These are phyloP conservation scores for Ascochyta fabae DNA, from an alignment of 2,329 filamentous ascomycete species.

Conservation along the genomic window DNA sequence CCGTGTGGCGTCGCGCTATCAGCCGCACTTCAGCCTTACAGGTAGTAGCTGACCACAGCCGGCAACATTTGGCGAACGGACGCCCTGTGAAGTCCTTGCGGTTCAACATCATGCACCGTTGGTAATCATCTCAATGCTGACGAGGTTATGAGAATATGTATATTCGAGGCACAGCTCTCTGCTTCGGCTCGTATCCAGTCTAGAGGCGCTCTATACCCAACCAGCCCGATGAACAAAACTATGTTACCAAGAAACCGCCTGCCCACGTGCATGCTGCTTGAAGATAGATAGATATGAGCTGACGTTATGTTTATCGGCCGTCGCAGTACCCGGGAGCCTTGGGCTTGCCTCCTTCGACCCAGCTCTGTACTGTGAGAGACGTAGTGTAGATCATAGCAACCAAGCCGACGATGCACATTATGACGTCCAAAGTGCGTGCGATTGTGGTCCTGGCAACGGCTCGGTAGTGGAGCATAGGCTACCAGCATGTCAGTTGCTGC, in stretches of 20 bases:
- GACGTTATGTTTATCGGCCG: constrained; percentile 21
- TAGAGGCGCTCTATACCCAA: constrained; percentile 5
- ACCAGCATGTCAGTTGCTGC: constrained; percentile 42
- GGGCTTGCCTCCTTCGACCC: constrained; percentile 68
- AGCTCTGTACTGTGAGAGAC: constrained; percentile 81
- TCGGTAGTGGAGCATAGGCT: constrained; percentile 90
- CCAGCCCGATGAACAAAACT: background rate
- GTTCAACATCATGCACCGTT: background rate
- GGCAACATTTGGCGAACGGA: background rate
- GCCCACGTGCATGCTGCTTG: background rate
- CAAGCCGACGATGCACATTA: constrained; percentile 80
- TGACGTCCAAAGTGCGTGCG: constrained; percentile 75
- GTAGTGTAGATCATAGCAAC: constrained; percentile 94
- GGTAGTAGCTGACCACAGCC: background rate
- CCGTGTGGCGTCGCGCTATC: constrained; percentile 16
- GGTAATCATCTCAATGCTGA: background rate
- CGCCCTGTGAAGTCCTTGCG: background rate
- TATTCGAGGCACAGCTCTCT: background rate
- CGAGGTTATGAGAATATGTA: constrained; percentile 1
- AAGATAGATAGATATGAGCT: background rate
- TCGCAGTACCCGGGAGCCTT: constrained; percentile 71
- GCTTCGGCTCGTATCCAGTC: constrained; percentile 2
- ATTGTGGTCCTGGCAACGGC: constrained; percentile 74
- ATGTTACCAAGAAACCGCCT: constrained; percentile 12
- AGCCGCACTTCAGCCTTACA: constrained; percentile 16